These are phyloP conservation scores for Exobasidium rhododendri DNA, from an alignment of 1,284 basidiomycete species.

Conservation along the genomic window DNA sequence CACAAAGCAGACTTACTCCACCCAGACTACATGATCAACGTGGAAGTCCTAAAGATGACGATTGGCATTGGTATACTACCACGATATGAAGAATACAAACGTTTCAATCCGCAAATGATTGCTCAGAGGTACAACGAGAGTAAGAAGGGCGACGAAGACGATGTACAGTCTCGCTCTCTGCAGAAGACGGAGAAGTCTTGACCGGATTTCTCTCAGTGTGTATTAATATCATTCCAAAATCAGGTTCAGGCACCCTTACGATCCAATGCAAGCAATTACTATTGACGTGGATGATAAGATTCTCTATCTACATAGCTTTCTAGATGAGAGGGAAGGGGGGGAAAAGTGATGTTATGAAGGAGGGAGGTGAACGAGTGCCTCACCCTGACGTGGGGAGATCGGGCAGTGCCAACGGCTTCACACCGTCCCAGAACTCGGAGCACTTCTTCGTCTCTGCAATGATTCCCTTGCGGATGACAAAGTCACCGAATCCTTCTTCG, in stretches of 20 bases:
- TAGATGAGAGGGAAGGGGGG: too few species aligned
- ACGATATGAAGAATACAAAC: not conserved
- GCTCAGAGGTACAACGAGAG: not conserved
- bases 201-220: not conserved
- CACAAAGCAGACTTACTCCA: not conserved
- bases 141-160: not conserved
- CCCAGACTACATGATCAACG: not conserved
- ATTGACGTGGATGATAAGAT: too few species aligned
- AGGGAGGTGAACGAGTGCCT: too few species aligned
- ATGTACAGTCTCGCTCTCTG: not conserved
- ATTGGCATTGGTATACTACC: conserved; percentile 4
- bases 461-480: conserved; percentile 65
- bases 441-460: conserved; percentile 48
- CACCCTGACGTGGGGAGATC: conserved; percentile 9
- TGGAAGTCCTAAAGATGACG: not conserved
- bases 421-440: conserved; percentile 32
- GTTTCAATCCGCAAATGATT: conserved; percentile 5
- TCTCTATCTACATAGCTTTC: too few species aligned
- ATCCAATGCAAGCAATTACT: too few species aligned
- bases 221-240: not conserved
- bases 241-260: too few species aligned
- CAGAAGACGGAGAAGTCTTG: not conserved
- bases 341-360: too few species aligned
- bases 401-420: conserved; percentile 8
- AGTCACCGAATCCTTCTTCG: conserved; percentile 95